Evolutionary conservation across 139 green algal species (phyloP), one percentile per base, ranked within the genome.

Genomic region (Coelastrella sp.): DNA sequence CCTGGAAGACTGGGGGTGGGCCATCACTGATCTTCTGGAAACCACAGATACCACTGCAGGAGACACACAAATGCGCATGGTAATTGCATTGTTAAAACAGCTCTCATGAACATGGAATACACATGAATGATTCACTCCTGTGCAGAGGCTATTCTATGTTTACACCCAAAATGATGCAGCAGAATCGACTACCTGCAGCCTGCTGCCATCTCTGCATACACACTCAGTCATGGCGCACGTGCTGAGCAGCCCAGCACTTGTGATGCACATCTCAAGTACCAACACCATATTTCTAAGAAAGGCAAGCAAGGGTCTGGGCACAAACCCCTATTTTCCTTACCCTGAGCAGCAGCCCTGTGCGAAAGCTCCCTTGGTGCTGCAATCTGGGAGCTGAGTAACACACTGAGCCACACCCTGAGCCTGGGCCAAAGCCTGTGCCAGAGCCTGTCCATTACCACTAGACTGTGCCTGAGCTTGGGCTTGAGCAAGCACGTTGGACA

Each of bases 401-500:
- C 58, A 74, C n/a, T 81, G 64, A 57, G 54, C 80, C 17, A 66
- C 23, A 32, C 85, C 85, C 61, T 86, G 19, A 5, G 85, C 77
- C 80, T 86, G 73, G 3, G 90, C 90, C 11, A 93, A 54, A 1
- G 90, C 90, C 60, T 91, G 71, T 4, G 83, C 66, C 6, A 92
- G 65, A 3, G 91, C 91, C n/a, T 58, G 16, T 20, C 32, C 78
- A 58, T 77, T 82, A 16, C 91, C 91, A 3, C 66, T 20, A 13
- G 68, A 68, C 47, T 89, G 57, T 4, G 91, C 85, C n/a, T 7
- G 5, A 3, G 91, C 88, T 83, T 93, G 56, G 2, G 91, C 91
- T 64, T 89, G 76, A 0, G 91, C 91, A 8, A 93, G 84, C 5
- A 91, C 71, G n/a, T 92, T 86, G 66, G 4, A 77, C 5, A 93